Percentiles rank a stretch among this genome's conserved stretches.
phyloP scores from a whole-genome alignment of 495 filamentous ascomycete genomes.

The Podospora anserina region DNA sequence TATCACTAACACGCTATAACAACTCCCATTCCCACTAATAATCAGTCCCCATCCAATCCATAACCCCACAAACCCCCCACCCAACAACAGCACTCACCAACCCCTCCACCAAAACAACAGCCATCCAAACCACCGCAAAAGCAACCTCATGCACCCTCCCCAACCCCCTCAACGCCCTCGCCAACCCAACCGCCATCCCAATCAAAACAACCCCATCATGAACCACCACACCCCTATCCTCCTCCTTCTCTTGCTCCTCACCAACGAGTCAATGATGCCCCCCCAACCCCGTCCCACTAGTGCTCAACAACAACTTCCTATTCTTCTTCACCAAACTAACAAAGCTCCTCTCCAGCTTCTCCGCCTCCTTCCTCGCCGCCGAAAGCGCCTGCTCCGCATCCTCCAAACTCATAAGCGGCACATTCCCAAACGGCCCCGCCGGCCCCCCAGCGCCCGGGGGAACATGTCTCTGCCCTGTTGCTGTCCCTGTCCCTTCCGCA shows the following conservation, averaged over 20 bases:
- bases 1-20: neutral
- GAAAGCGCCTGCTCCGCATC: slow-evolving; percentile 60
- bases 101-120: slow-evolving; percentile 28
- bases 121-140: slow-evolving; percentile 32
- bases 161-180: slow-evolving; percentile 21
- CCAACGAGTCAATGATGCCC: neutral
- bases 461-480: neutral
- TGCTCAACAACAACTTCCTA: slow-evolving; percentile 38
- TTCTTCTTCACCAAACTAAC: slow-evolving; percentile 61
- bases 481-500: too few species aligned
- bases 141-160: slow-evolving; percentile 23
- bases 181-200: slow-evolving; percentile 24
- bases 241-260: neutral
- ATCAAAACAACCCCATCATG: slow-evolving; percentile 17
- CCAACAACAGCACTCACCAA: slow-evolving; percentile 24
- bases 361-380: slow-evolving; percentile 61
- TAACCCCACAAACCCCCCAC: slow-evolving; percentile 28
- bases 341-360: slow-evolving; percentile 65
- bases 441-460: slow-evolving; percentile 2
- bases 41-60: slow-evolving; percentile 37
- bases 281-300: neutral
- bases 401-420: slow-evolving; percentile 52
- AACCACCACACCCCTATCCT: neutral
- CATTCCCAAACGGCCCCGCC: slow-evolving; percentile 40
- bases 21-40: slow-evolving; percentile 17